A percentile compares a stretch with the other conserved stretches of the same genome.
Conservation (phyloP, 345 rosid species). For the Gossypium arboreum region DNA sequence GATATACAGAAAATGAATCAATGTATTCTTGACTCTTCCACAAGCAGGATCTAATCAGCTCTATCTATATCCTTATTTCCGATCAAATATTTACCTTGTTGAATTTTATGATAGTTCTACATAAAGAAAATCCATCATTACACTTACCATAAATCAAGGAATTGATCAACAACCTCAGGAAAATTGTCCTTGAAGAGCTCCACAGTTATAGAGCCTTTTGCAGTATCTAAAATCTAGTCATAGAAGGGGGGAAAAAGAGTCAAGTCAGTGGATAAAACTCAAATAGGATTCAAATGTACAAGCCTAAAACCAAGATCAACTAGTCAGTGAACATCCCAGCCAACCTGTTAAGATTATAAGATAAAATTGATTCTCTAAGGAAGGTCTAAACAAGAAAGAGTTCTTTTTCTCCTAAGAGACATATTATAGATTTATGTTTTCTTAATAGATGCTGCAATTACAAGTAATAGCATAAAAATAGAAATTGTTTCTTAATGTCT, state of each 20-base stretch:
- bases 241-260: background rate
- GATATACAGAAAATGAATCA: background rate
- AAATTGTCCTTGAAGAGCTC: constrained; percentile 59
- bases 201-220: constrained; percentile 61
- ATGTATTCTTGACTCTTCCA: background rate
- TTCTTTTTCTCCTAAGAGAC: background rate
- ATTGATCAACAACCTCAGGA: constrained; percentile 58
- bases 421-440: background rate
- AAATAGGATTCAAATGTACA: background rate
- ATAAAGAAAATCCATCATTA: background rate
- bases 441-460: background rate
- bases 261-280: background rate
- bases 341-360: background rate
- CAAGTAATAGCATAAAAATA: background rate
- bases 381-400: background rate
- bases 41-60: background rate
- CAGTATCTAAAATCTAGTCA: constrained; percentile 52
- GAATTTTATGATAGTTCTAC: background rate
- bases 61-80: background rate
- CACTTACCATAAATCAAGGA: constrained; percentile 51
- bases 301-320: background rate
- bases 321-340: background rate
- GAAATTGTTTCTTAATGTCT: background rate
- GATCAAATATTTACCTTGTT: background rate
- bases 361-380: background rate